Evolutionary conservation across 2,329 filamentous ascomycete species (phyloP).

Genomic region (Aureobasidium leucospermi): DNA sequence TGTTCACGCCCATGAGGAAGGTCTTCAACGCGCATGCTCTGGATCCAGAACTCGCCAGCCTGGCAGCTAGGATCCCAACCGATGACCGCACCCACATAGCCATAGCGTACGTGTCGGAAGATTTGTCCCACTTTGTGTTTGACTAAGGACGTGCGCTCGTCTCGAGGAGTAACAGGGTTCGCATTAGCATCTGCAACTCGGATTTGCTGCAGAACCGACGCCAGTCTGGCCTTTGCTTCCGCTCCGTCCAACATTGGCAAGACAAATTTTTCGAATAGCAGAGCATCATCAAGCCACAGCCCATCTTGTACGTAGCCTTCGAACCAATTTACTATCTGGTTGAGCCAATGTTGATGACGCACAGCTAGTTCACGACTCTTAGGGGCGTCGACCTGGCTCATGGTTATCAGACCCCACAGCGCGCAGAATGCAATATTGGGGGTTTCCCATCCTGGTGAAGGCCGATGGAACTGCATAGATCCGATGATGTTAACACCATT

Average conservation of each 20-base stretch:
- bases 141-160: conserved; percentile 31
- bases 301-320: conserved; percentile 39
- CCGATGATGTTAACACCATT: conserved; percentile 75
- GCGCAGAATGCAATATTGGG: conserved; percentile 58
- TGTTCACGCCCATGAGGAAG: conserved; percentile 55
- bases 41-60: conserved; percentile 55
- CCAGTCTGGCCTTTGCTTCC: conserved; percentile 47
- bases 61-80: conserved; percentile 69
- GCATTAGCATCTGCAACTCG: conserved; percentile 49
- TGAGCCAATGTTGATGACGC: conserved; percentile 50
- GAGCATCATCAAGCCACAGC: conserved; percentile 60
- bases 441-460: conserved; percentile 2
- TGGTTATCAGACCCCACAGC: conserved; percentile 58
- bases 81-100: conserved; percentile 72
- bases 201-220: conserved; percentile 49
- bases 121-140: conserved; percentile 71
- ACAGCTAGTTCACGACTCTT: conserved; percentile 20
- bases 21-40: conserved; percentile 55
- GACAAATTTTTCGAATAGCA: conserved; percentile 62
- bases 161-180: conserved; percentile 31
- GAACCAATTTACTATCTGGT: conserved; percentile 58
- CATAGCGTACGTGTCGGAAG: conserved; percentile 74
- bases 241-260: conserved; percentile 51
- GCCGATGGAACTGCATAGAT: conserved; percentile 41
- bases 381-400: conserved; percentile 26